A percentile compares a stretch with the other conserved stretches of the same genome.
These are phyloP conservation scores for Mycosphaerella sp. DNA, from an alignment of 2,329 filamentous ascomycete species.

Conservation along the genomic window DNA sequence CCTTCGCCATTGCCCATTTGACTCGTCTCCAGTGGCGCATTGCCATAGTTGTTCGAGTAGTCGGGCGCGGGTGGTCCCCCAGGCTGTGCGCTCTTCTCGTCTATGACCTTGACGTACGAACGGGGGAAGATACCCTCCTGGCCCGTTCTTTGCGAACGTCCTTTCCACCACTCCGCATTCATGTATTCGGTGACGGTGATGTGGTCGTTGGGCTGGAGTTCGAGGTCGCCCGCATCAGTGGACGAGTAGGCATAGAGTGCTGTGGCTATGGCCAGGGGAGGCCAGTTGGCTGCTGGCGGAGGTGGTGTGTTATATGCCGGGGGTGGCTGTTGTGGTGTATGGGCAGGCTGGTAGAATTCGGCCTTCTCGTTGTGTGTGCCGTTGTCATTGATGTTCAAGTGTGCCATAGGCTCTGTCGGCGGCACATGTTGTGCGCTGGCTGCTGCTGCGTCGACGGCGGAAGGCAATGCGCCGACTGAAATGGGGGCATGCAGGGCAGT, in stretches of 20 bases:
- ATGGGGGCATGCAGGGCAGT: constrained; percentile 47
- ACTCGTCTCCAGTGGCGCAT: constrained; percentile 71
- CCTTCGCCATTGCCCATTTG: constrained; percentile 44
- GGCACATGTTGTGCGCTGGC: constrained; percentile 20
- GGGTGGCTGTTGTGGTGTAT: constrained; percentile 46
- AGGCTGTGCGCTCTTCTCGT: constrained; percentile 51
- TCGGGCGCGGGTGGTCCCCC: constrained; percentile 41
- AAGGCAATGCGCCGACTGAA: constrained; percentile 34
- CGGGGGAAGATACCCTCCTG: constrained; percentile 92
- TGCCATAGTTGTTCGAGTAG: constrained; percentile 50
- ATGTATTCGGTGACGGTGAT: constrained; percentile 74
- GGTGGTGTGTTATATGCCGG: constrained; percentile 48
- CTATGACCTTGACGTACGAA: constrained; percentile 70
- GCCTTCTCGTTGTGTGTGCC: constrained; percentile 33
- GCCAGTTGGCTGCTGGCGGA: constrained; percentile 40
- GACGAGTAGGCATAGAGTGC: constrained; percentile 80
- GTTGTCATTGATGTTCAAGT: constrained; percentile 32
- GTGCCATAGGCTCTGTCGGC: constrained; percentile 27
- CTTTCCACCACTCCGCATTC: constrained; percentile 97
- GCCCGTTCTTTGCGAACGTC: constrained; percentile 73
- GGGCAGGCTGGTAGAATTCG: constrained; percentile 34
- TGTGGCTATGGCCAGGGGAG: constrained; percentile 63
- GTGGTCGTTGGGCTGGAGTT: constrained; percentile 71
- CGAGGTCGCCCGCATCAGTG: constrained; percentile 73
- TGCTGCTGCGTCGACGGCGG: constrained; percentile 21